A percentile compares a stretch with the other conserved stretches of the same genome.
Evolutionary conservation across 2,329 filamentous ascomycete species (phyloP).

Genomic region (Aspergillus sp.): DNA sequence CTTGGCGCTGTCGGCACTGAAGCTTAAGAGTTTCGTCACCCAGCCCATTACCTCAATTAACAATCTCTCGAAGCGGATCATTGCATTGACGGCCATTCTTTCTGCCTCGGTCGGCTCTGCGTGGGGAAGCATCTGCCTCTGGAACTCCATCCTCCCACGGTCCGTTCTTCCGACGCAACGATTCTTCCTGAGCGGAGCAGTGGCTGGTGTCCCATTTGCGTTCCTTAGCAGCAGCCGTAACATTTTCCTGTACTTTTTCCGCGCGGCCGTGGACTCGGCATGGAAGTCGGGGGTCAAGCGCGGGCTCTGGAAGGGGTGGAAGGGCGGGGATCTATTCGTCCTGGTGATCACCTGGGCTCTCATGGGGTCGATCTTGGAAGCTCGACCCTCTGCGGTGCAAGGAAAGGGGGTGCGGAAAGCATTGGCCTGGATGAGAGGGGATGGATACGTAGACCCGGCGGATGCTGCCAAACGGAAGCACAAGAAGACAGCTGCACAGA

Average conservation of each 20-base stretch:
- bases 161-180: constrained; percentile 75
- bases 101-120: constrained; percentile 80
- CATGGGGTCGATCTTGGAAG: constrained; percentile 75
- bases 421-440: constrained; percentile 70
- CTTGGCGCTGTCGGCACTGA: constrained; percentile 64
- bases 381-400: constrained; percentile 65
- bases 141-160: constrained; percentile 75
- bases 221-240: constrained; percentile 59
- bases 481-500: constrained; percentile 24
- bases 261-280: constrained; percentile 75
- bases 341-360: constrained; percentile 78
- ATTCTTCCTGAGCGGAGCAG: constrained; percentile 84
- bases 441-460: constrained; percentile 71
- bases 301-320: constrained; percentile 80
- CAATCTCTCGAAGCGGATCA: constrained; percentile 63
- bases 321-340: constrained; percentile 78
- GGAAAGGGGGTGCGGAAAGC: constrained; percentile 69
- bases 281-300: constrained; percentile 96
- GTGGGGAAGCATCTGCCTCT: constrained; percentile 88
- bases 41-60: constrained; percentile 68
- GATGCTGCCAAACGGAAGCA: constrained; percentile 41
- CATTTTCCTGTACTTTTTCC: constrained; percentile 75
- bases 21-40: constrained; percentile 66
- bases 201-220: constrained; percentile 78
- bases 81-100: constrained; percentile 74